Conservation (phyloP, 305 asterid species). For the Striga hermonthica region DNA sequence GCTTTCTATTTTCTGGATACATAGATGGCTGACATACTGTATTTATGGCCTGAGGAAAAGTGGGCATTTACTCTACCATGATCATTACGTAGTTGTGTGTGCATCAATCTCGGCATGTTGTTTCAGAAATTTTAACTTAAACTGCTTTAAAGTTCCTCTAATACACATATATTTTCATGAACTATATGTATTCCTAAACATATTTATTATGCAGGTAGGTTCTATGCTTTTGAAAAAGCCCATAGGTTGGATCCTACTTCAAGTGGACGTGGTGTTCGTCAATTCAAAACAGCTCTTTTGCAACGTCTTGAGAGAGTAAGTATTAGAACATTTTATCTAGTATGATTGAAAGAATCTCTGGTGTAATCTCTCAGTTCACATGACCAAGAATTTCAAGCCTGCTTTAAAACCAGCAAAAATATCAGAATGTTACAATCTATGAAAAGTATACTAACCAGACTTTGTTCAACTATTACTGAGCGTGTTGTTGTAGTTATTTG, state of each 20-base stretch:
- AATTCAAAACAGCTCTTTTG: slow-evolving; percentile 95
- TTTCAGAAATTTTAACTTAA: background rate
- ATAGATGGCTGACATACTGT: too few species aligned
- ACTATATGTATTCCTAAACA: slow-evolving; percentile 29
- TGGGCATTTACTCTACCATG: slow-evolving; percentile 14
- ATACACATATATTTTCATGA: background rate
- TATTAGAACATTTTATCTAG: slow-evolving; percentile 27
- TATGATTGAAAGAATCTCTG: slow-evolving; percentile 27
- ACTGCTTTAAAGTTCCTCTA: slow-evolving; percentile 3
- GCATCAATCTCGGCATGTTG: slow-evolving; percentile 3
- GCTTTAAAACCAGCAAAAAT: slow-evolving; percentile 18
- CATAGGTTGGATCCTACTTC: slow-evolving; percentile 95
- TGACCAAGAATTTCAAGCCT: slow-evolving; percentile 6
- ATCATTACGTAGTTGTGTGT: slow-evolving; percentile 4
- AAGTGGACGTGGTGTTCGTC: slow-evolving; percentile 99
- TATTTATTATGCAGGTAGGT: slow-evolving; percentile 63
- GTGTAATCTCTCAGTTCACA: slow-evolving; percentile 11
- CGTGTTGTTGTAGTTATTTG: background rate
- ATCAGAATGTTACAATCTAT: slow-evolving; percentile 1
- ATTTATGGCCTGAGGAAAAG: too few species aligned
- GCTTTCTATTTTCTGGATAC: too few species aligned
- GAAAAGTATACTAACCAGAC: slow-evolving; percentile 10
- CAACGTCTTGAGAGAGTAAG: slow-evolving; percentile 95
- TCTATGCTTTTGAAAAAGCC: slow-evolving; percentile 98
- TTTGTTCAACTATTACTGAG: slow-evolving; percentile 7